A percentile compares a stretch with the other conserved stretches of the same genome.
Conservation (phyloP, 192 early-diverging fungal species). For the Rhizoclosmatium globosum region DNA sequence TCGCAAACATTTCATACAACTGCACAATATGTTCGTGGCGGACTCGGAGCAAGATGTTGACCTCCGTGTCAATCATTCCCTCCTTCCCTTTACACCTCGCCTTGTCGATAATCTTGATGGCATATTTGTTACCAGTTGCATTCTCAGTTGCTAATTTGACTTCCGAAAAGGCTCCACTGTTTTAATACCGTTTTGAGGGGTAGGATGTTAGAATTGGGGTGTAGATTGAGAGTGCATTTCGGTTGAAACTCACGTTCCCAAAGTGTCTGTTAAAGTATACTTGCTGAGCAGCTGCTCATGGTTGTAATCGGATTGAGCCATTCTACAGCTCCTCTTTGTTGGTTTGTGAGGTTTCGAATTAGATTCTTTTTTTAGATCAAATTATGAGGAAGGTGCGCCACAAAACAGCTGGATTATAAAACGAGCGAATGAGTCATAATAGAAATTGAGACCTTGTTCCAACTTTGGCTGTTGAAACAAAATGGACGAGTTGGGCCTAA, state of each 20-base stretch:
- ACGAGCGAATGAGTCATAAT: too few relatives aligned
- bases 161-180: constrained; percentile 36
- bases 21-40: constrained; percentile 69
- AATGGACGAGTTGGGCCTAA: too few relatives aligned
- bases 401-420: too few relatives aligned
- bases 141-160: constrained; percentile 68
- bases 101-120: constrained; percentile 84
- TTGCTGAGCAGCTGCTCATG: constrained; percentile 28
- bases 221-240: neutral
- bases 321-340: neutral
- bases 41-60: constrained; percentile 70
- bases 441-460: too few relatives aligned
- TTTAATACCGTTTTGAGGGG: neutral
- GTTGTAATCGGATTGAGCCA: constrained; percentile 13
- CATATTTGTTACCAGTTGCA: constrained; percentile 69
- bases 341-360: neutral
- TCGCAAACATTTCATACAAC: constrained; percentile 60
- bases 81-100: constrained; percentile 66
- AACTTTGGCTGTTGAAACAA: too few relatives aligned
- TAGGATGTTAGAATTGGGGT: neutral
- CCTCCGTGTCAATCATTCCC: constrained; percentile 74
- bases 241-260: constrained; percentile 23
- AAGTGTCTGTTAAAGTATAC: constrained; percentile 20
- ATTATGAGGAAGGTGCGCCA: too few relatives aligned
- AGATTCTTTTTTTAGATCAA: too few relatives aligned